Evolutionary conservation across 768 basidiomycete genomes (phyloP).

Genomic region (Termitomyces sp.): DNA sequence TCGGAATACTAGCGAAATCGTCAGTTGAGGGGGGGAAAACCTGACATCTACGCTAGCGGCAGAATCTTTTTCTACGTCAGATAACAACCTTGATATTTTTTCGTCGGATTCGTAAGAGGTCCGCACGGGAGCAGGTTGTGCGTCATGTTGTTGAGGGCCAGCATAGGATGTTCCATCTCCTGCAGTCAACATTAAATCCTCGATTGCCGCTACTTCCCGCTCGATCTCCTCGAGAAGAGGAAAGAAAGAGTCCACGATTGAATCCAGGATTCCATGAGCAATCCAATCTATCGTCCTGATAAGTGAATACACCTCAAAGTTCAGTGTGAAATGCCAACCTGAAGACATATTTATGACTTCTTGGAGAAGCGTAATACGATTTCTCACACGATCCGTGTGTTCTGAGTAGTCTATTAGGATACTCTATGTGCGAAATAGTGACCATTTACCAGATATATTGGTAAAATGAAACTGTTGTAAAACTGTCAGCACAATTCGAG

Average conservation of each 20-base stretch:
- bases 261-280: conserved; percentile 88
- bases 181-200: conserved; percentile 56
- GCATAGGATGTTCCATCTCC: neutral
- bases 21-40: conserved; percentile 31
- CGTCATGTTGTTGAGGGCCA: neutral
- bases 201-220: conserved; percentile 74
- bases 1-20: conserved; percentile 30
- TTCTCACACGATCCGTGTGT: conserved; percentile 74
- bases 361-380: conserved; percentile 62
- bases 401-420: conserved; percentile 34
- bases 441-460: conserved; percentile 61
- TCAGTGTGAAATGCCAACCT: conserved; percentile 43
- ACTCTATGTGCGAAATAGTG: neutral
- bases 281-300: conserved; percentile 70
- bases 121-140: neutral
- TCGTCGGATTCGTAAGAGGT: neutral
- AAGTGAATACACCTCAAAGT: neutral
- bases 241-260: conserved; percentile 92
- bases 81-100: neutral
- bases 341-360: conserved; percentile 67
- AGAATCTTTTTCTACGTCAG: conserved; percentile 13
- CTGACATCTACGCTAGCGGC: conserved; percentile 20
- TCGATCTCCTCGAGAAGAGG: conserved; percentile 81
- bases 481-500: conserved; percentile 1
- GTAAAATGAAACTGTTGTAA: conserved; percentile 79